Evolutionary conservation across 2,329 filamentous ascomycete genomes (phyloP), one percentile per base, ranked within the genome.

Genomic region (Xylariaceae sp.): DNA sequence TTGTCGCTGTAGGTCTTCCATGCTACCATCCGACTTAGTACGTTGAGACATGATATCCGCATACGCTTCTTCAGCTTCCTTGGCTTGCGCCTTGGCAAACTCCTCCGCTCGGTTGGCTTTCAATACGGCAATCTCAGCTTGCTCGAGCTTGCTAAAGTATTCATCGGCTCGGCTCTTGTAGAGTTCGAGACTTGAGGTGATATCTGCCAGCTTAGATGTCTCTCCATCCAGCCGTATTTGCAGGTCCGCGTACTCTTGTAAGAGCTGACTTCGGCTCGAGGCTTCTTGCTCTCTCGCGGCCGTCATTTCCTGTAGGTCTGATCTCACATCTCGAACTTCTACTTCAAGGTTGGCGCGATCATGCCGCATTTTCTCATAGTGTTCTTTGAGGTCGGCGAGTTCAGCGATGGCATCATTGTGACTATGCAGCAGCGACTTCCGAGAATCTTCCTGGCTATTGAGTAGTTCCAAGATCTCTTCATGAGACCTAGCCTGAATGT

Each of bases 81-180:
- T 86, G 7, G 89, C 88, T 68, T 96, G 92, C 0, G 88, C 80
- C 71, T 89, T 95, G 54, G 92, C 92, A 69, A 97, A 96, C 64
- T 96, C 90, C 72, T 97, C 92, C 0, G 94, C 92, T 29, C 92
- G 84, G 57, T 82, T 87, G 12, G 92, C 92, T 71, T 96, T 96
- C 60, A 99, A 81, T 19, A 97, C 91, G 0, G 91, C 86, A 62
- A 97, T 95, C 71, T 99, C 92, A 12, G 94, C 94, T 68, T 97
- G 92, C 71, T 99, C 92, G 26, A 99, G 83, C 73, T 96, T 96
- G 76, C 85, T 88, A 73, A 96, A 99, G 72, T 99, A 97, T 69
- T 97, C 92, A 67, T 97, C 91, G 3, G 92, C 88, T 43, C 92
- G 85, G 60, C 83, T 85, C 79, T 95, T 96, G 78, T 97, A 99